Conservation (phyloP, 768 basidiomycete genomes). For the Mycena indigotica region DNA sequence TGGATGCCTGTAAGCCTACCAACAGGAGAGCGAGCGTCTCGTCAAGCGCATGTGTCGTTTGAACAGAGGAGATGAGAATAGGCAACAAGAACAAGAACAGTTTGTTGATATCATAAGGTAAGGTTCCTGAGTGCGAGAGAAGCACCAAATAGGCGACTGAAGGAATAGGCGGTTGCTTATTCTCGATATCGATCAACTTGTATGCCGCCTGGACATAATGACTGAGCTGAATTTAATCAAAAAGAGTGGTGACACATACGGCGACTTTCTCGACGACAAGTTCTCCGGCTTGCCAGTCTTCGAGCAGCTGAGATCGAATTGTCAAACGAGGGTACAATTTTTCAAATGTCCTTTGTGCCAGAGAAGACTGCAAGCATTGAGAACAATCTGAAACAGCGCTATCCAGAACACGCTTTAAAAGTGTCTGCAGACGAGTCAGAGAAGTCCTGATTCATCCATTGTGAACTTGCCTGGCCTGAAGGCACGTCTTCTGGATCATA, state of each 20-base stretch:
- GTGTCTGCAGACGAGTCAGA: slow-evolving; percentile 18
- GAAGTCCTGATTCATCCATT: background rate
- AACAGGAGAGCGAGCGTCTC: slow-evolving; percentile 63
- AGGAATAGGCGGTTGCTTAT: slow-evolving; percentile 19
- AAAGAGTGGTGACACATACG: slow-evolving; percentile 35
- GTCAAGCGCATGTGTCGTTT: slow-evolving; percentile 56
- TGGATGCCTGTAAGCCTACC: slow-evolving; percentile 31
- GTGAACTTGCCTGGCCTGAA: too few relatives aligned
- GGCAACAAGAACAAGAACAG: slow-evolving; percentile 40
- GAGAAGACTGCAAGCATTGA: slow-evolving; percentile 41
- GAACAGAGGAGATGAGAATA: slow-evolving; percentile 51
- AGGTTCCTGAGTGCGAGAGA: slow-evolving; percentile 36
- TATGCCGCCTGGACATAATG: slow-evolving; percentile 37
- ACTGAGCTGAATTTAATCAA: slow-evolving; percentile 2
- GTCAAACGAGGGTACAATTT: slow-evolving; percentile 47
- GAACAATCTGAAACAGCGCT: slow-evolving; percentile 37
- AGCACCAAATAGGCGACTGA: slow-evolving; percentile 40
- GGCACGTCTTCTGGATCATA: slow-evolving; percentile 29
- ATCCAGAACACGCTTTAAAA: slow-evolving; percentile 40
- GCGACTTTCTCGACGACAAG: slow-evolving; percentile 37
- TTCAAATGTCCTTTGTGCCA: slow-evolving; percentile 52
- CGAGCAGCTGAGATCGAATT: slow-evolving; percentile 31
- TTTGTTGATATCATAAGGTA: slow-evolving; percentile 17
- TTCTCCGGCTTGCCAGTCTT: slow-evolving; percentile 46
- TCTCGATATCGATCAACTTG: slow-evolving; percentile 32